These are phyloP conservation scores for Cyamopsis tetragonoloba DNA, from an alignment of 306 rosid species.

Conservation along the genomic window DNA sequence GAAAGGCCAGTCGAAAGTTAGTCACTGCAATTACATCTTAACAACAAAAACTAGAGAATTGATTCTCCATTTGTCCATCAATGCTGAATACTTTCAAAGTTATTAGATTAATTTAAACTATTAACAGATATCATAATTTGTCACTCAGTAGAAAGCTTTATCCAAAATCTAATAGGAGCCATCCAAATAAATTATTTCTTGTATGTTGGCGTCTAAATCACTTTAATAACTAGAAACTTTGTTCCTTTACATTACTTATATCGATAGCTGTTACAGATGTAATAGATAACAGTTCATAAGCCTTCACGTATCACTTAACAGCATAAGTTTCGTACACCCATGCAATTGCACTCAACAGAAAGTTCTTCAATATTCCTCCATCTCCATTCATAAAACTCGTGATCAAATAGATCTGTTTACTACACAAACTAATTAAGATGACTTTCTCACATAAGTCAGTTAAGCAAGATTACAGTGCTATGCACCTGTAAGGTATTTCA, in stretches of 20 bases:
- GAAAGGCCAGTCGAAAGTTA: neutral
- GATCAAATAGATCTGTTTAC: neutral
- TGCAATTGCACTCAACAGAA: neutral
- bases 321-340: neutral
- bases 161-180: neutral
- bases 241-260: neutral
- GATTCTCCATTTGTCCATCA: neutral
- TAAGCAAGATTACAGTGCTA: too few relatives aligned
- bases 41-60: neutral
- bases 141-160: neutral
- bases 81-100: neutral
- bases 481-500: too few relatives aligned
- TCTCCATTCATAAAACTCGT: neutral
- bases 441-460: neutral
- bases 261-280: too few relatives aligned
- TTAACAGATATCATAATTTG: neutral
- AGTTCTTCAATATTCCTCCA: neutral
- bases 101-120: neutral
- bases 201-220: neutral
- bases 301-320: too few relatives aligned
- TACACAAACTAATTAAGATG: neutral
- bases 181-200: neutral
- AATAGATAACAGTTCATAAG: too few relatives aligned
- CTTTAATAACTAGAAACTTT: neutral
- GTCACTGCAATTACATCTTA: neutral